A percentile compares a stretch with the other conserved stretches of the same genome.
Conservation (phyloP, 2,329 filamentous ascomycete species). For the Sporothrix curviconia region DNA sequence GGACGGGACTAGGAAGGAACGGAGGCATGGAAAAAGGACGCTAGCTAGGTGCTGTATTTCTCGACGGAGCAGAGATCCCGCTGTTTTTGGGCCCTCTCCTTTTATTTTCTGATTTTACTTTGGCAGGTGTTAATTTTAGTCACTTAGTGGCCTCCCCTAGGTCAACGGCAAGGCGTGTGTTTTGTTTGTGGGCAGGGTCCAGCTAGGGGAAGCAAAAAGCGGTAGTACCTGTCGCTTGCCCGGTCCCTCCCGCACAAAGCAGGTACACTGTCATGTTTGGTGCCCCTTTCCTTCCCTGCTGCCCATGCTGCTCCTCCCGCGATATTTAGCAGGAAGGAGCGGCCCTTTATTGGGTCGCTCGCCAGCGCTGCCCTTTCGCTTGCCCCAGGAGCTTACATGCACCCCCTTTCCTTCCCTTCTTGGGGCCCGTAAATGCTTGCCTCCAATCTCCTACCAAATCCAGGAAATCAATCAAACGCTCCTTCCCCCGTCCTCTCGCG, state of each 20-base stretch:
- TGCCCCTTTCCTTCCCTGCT: not conserved
- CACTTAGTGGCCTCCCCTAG: not conserved
- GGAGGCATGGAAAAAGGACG: not conserved
- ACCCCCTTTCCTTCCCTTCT: constrained; percentile 1
- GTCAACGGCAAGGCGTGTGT: not conserved
- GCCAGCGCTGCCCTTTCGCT: not conserved
- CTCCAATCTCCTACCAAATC: not conserved
- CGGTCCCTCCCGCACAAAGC: not conserved
- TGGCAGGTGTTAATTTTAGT: constrained; percentile 2
- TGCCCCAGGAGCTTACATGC: not conserved
- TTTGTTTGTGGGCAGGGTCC: not conserved
- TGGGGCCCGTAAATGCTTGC: not conserved
- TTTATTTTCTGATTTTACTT: not conserved
- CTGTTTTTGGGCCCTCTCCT: constrained; percentile 3
- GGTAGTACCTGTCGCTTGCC: constrained; percentile 1
- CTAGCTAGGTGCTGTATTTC: constrained; percentile 3
- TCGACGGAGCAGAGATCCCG: constrained; percentile 10
- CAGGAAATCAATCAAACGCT: constrained; percentile 10
- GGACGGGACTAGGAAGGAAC: not conserved
- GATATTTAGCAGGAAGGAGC: constrained; percentile 1
- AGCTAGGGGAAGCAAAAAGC: not conserved
- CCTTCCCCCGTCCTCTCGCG: not conserved
- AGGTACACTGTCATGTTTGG: not conserved
- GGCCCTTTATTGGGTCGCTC: no score
- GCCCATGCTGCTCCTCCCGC: not conserved